Conservation (phyloP, 148 eudicot genomes). For the Agrostemma githago region DNA sequence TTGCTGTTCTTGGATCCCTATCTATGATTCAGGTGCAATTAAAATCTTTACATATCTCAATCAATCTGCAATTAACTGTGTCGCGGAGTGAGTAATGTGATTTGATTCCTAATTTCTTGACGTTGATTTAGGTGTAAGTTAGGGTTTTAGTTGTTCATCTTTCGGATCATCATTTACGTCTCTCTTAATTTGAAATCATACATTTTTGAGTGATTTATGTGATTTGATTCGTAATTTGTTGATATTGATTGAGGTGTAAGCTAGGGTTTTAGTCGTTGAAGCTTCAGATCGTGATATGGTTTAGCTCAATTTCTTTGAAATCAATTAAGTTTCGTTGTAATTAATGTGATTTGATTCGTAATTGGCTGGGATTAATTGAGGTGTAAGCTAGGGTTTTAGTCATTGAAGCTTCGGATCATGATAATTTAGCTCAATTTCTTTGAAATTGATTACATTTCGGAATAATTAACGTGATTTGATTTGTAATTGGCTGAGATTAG, state of each 20-base stretch:
- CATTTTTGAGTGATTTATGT: neutral
- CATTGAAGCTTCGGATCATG: neutral
- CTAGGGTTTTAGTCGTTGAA: too few relatives aligned
- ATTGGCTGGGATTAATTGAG: neutral
- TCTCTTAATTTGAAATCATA: too few relatives aligned
- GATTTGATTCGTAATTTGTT: too few relatives aligned
- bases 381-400: neutral
- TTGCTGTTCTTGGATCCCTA: constrained; percentile 46
- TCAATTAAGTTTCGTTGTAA: too few relatives aligned
- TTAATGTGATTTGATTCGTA: neutral
- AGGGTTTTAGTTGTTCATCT: neutral
- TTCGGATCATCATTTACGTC: neutral
- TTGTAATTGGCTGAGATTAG: neutral
- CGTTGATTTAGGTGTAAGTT: neutral
- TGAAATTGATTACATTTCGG: too few relatives aligned
- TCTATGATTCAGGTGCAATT: constrained; percentile 47
- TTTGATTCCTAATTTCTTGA: neutral
- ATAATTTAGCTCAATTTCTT: neutral
- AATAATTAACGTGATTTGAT: neutral
- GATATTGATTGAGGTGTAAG: neutral
- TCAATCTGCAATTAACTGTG: neutral
- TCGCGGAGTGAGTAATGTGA: neutral
- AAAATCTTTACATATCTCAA: neutral
- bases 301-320: neutral
- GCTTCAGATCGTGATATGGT: neutral